Conservation (phyloP, 768 basidiomycete species). For the Calvatia gigantea region DNA sequence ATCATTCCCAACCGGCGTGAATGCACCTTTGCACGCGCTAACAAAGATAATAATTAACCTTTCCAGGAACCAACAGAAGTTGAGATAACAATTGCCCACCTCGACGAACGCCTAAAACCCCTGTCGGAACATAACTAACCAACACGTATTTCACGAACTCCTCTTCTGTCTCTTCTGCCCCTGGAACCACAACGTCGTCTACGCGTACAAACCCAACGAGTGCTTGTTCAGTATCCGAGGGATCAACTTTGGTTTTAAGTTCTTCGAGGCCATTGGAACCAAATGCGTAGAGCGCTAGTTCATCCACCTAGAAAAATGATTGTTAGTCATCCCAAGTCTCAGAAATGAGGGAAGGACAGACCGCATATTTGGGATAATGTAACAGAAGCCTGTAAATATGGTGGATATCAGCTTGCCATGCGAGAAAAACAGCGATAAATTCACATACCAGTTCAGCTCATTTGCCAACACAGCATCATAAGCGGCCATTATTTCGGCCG, state of each 20-base stretch:
- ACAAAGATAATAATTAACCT: slow-evolving; percentile 10
- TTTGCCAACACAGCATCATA: slow-evolving; percentile 11
- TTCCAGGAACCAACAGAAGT: neutral
- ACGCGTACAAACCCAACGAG: slow-evolving; percentile 43
- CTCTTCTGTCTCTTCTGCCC: neutral
- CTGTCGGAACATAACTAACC: neutral
- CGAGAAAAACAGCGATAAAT: neutral
- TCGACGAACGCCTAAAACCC: slow-evolving; percentile 18
- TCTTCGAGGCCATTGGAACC: slow-evolving; percentile 42
- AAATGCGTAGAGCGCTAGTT: slow-evolving; percentile 35
- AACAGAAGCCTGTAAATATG: slow-evolving; percentile 21
- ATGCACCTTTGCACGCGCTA: slow-evolving; percentile 45
- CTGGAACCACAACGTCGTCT: neutral
- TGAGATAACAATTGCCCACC: slow-evolving; percentile 16
- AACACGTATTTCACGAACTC: neutral
- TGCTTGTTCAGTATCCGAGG: slow-evolving; percentile 30
- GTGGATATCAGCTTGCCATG: neutral
- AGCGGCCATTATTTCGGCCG: slow-evolving; percentile 4
- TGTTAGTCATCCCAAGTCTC: neutral
- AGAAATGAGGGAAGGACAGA: slow-evolving; percentile 11
- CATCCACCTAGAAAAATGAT: slow-evolving; percentile 27
- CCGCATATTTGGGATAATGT: slow-evolving; percentile 24
- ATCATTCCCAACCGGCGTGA: slow-evolving; percentile 42
- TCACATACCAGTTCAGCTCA: slow-evolving; percentile 11
- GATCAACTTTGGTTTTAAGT: slow-evolving; percentile 37